phyloP scores from a whole-genome alignment of 768 basidiomycete genomes.

The Tylopilus felleus region DNA sequence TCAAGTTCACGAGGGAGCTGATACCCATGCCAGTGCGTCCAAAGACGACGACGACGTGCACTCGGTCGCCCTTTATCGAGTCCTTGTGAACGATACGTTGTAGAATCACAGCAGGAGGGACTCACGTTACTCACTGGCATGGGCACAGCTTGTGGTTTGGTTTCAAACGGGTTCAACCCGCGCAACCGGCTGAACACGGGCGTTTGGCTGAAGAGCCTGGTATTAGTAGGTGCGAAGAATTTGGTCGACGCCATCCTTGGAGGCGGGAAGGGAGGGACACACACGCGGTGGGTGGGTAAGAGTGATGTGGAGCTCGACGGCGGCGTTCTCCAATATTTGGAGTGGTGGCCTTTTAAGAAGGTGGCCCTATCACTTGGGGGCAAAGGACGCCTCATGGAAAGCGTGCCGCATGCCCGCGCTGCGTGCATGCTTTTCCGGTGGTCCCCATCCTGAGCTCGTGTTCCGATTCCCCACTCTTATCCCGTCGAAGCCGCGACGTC shows the following conservation, averaged over 20 bases:
- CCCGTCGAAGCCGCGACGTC: slow-evolving; percentile 5
- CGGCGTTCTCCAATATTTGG: slow-evolving; percentile 17
- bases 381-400: slow-evolving; percentile 29
- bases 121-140: slow-evolving; percentile 32
- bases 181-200: slow-evolving; percentile 23
- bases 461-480: slow-evolving; percentile 17
- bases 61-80: slow-evolving; percentile 25
- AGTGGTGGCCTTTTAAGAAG: slow-evolving; percentile 21
- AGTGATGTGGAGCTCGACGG: slow-evolving; percentile 17
- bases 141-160: slow-evolving; percentile 20
- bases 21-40: slow-evolving; percentile 33
- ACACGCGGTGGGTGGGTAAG: slow-evolving; percentile 18
- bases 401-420: slow-evolving; percentile 27
- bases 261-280: background rate
- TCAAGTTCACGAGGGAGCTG: slow-evolving; percentile 32
- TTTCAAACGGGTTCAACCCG: slow-evolving; percentile 24
- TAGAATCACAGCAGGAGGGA: background rate
- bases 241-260: slow-evolving; percentile 24
- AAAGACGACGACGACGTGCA: slow-evolving; percentile 32
- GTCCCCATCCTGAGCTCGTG: slow-evolving; percentile 1
- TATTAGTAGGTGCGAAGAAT: slow-evolving; percentile 15
- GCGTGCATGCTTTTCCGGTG: slow-evolving; percentile 17
- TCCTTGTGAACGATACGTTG: background rate
- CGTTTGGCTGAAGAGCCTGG: slow-evolving; percentile 23
- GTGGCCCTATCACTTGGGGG: slow-evolving; percentile 5